Conservation (phyloP, 345 rosid species). For the Salix arbutifolia region DNA sequence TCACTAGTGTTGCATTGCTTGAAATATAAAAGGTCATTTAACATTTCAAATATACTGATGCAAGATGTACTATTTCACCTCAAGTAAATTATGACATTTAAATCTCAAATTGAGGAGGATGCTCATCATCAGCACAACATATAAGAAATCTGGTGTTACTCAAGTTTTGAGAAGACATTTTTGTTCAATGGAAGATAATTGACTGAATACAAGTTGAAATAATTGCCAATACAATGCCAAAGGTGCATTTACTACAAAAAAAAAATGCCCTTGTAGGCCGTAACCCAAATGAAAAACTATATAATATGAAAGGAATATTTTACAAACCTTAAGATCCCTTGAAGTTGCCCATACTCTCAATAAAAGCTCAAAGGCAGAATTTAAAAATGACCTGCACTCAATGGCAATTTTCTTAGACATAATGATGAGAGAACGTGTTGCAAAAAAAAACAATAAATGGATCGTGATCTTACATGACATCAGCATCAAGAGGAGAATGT, state of each 20-base stretch:
- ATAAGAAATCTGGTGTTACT: not conserved
- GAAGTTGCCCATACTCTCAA: slow-evolving; percentile 92
- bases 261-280: not conserved
- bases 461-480: slow-evolving; percentile 71
- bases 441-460: slow-evolving; percentile 15
- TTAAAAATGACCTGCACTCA: slow-evolving; percentile 72
- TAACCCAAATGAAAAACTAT: not conserved
- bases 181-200: not conserved
- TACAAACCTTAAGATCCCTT: slow-evolving; percentile 76
- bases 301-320: not conserved
- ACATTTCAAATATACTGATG: too few relatives aligned
- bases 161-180: not conserved
- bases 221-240: not conserved
- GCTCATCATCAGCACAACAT: not conserved
- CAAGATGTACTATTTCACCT: not conserved
- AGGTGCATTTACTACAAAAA: not conserved
- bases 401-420: slow-evolving; percentile 21
- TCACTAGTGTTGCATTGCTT: too few relatives aligned
- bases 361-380: slow-evolving; percentile 91
- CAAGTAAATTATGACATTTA: not conserved
- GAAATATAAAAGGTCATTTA: too few relatives aligned
- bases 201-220: not conserved
- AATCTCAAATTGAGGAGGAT: not conserved
- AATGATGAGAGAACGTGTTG: not conserved
- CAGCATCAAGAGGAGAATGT: slow-evolving; percentile 62